Base-by-base conservation (phyloP, 169 alveolate genomes). In the Plasmodium relictum region DNA sequence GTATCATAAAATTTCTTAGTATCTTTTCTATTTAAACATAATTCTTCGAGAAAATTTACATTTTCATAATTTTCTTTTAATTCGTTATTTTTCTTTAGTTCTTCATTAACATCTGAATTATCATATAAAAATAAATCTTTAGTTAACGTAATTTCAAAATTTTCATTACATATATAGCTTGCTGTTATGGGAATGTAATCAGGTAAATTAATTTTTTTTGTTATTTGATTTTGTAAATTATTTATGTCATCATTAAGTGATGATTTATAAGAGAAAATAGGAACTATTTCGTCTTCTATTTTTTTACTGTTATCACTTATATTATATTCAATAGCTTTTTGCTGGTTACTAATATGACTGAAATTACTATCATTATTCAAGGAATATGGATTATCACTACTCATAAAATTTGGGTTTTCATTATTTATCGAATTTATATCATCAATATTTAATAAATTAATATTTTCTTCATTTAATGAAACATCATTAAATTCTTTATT, bases 151-250 rank as follows among this genome's bases (percentile, higher is more conserved):
- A 78, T 41, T 54, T 78, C 68, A 24, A 78, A 78, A 56, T 78
- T 24, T 18, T 56, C 20, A 10, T 63, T 58, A 22, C 41, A 48
- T n/a, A 12, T 56, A 69, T 63, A 78, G 18, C 62, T 78, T 45
- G 74, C 69, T 7, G 78, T 78, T 63, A 78, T 65, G 26, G 76
- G 76, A 10, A 10, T 63, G 41, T 45, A 78, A 63, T 41, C 31
- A 20, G 59, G 31, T 7, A 65, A 26, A 24, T 65, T 18, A n/a
- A 78, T 63, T 58, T 78, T 48, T 58, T 41, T 7, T 4, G n/a
- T 65, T n/a, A 78, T 14, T 54, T 41, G 44, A 14, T 44, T 78
- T 56, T 78, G 41, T 58, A 41, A 12, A 73, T 39, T 73, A 42
- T 63, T 73, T 24, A 73, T 58, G n/a, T 73, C 88, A n/a, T 73